Percentiles rank a stretch among this genome's conserved stretches.
Conservation (phyloP, 1,284 basidiomycete species). For the Heterobasidion parviporum region DNA sequence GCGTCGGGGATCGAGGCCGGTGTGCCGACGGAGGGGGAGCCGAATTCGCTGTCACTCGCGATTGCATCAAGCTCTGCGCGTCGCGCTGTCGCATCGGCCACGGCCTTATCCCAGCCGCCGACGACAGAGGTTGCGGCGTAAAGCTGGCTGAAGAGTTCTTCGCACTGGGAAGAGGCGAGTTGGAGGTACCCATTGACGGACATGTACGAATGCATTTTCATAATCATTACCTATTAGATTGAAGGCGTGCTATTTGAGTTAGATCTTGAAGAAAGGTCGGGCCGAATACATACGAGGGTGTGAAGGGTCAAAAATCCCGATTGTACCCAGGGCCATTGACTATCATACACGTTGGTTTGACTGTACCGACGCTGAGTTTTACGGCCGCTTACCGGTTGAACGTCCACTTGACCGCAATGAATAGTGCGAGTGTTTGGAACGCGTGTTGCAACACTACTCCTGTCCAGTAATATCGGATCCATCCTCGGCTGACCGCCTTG, state of each 20-base stretch:
- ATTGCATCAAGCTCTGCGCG: slow-evolving; percentile 27
- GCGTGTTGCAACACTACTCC: slow-evolving; percentile 74
- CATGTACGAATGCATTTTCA: slow-evolving; percentile 97
- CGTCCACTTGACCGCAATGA: slow-evolving; percentile 74
- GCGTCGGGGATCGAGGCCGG: slow-evolving; percentile 38
- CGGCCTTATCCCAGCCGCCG: slow-evolving; percentile 60
- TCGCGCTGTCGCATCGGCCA: slow-evolving; percentile 36
- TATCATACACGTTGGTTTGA: slow-evolving; percentile 16
- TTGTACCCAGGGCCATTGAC: slow-evolving; percentile 98
- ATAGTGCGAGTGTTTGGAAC: slow-evolving; percentile 67
- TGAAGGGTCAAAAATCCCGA: slow-evolving; percentile 94
- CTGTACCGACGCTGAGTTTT: background rate
- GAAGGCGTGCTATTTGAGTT: slow-evolving; percentile 1
- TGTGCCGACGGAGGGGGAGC: slow-evolving; percentile 18
- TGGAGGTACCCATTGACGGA: slow-evolving; percentile 84
- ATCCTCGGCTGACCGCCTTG: slow-evolving; percentile 65
- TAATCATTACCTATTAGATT: slow-evolving; percentile 67
- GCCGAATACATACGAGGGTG: slow-evolving; percentile 47
- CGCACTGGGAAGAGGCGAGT: slow-evolving; percentile 38
- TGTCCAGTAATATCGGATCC: slow-evolving; percentile 71
- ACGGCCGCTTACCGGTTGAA: slow-evolving; percentile 54
- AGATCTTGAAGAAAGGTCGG: background rate
- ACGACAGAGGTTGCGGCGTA: slow-evolving; percentile 35
- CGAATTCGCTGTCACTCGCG: slow-evolving; percentile 10
- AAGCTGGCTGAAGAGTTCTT: slow-evolving; percentile 35